A percentile compares a stretch with the other conserved stretches of the same genome.
These are phyloP conservation scores for Apiospora hydei DNA, from an alignment of 2,329 filamentous ascomycete species.

Conservation along the genomic window DNA sequence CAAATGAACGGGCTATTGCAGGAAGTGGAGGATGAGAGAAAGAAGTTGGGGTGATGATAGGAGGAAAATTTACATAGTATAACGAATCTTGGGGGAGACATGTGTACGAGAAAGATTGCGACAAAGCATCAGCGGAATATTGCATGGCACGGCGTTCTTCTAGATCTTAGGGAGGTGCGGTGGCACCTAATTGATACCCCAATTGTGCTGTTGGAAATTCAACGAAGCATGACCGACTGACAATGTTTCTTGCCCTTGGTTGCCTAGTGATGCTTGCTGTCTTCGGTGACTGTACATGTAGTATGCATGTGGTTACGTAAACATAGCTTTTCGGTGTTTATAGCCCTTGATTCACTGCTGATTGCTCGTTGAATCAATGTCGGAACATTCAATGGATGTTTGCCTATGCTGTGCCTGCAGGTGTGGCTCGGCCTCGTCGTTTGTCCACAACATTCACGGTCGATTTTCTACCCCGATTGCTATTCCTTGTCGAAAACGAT, in stretches of 20 bases:
- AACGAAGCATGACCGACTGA: constrained; percentile 8
- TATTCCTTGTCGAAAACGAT: no score
- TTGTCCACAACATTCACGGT: no score
- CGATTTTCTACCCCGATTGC: no score
- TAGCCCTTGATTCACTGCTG: not conserved
- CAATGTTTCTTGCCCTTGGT: not conserved
- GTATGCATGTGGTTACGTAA: not conserved
- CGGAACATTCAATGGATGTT: not conserved
- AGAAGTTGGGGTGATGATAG: not conserved
- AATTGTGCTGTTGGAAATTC: constrained; percentile 18
- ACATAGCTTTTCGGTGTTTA: not conserved
- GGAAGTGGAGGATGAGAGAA: constrained; percentile 32
- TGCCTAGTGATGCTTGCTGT: not conserved
- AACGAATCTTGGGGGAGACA: not conserved
- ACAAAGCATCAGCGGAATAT: constrained; percentile 21
- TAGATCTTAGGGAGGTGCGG: constrained; percentile 21
- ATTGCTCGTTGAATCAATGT: not conserved
- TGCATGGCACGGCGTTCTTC: constrained; percentile 27
- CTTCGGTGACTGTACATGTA: not conserved
- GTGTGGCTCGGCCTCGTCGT: no score
- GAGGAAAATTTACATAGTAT: constrained; percentile 5
- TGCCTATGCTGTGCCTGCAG: not conserved
- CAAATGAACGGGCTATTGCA: constrained; percentile 38
- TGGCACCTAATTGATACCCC: constrained; percentile 25
- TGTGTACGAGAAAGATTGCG: not conserved